Evolutionary conservation across 352 stramenopile species (phyloP).

Genomic region (Phytophthora ramorum): DNA sequence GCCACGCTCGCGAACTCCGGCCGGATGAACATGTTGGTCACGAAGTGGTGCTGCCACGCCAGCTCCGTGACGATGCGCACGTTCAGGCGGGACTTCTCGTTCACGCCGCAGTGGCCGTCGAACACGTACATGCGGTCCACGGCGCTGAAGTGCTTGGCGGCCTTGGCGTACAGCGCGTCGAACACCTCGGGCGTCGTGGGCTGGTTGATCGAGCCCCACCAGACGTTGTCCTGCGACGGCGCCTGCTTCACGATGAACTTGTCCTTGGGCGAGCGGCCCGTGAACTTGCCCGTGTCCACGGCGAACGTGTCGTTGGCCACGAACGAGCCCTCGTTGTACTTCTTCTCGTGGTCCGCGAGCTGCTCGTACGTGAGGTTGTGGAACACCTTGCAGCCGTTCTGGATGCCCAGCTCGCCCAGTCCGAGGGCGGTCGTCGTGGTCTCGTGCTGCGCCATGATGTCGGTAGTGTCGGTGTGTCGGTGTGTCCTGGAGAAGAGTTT

Average conservation of each 20-base stretch:
- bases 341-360: slow-evolving; percentile 95
- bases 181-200: slow-evolving; percentile 94
- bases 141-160: slow-evolving; percentile 93
- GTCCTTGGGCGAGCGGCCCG: slow-evolving; percentile 98
- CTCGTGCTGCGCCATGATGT: slow-evolving; percentile 60
- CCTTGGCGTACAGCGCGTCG: slow-evolving; percentile 95
- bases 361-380: slow-evolving; percentile 97
- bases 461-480: slow-evolving; percentile 5
- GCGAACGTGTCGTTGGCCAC: slow-evolving; percentile 94
- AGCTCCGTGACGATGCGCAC: slow-evolving; percentile 98
- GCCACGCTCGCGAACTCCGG: slow-evolving; percentile 86
- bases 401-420: slow-evolving; percentile 92
- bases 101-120: slow-evolving; percentile 96
- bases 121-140: slow-evolving; percentile 96
- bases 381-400: slow-evolving; percentile 91
- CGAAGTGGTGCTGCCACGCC: slow-evolving; percentile 98
- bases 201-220: slow-evolving; percentile 98
- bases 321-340: slow-evolving; percentile 93
- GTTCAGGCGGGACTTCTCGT: slow-evolving; percentile 92
- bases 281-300: slow-evolving; percentile 99
- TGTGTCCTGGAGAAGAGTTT: not conserved
- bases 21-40: slow-evolving; percentile 97
- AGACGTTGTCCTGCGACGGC: slow-evolving; percentile 94
- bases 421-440: slow-evolving; percentile 60
- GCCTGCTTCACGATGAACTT: slow-evolving; percentile 97